These are phyloP conservation scores for Oryza meyeriana DNA, from an alignment of 176 grass and related monocot genomes.

Conservation along the genomic window DNA sequence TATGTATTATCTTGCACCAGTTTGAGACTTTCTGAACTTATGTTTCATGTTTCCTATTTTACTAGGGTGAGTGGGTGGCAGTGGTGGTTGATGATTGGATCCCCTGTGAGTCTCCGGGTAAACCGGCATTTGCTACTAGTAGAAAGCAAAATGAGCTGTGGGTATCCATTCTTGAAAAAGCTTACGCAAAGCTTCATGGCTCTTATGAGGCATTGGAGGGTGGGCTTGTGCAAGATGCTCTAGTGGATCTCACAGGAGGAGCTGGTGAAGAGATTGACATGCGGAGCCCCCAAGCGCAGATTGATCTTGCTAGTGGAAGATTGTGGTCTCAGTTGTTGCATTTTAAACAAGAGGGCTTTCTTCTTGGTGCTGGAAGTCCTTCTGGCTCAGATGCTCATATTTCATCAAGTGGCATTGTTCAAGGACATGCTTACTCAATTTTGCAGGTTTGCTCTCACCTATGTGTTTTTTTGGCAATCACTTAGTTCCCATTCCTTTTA, in stretches of 20 bases:
- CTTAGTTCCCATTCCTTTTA: neutral
- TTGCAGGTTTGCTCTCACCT: conserved; percentile 74
- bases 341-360: conserved; percentile 98
- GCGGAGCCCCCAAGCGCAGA: conserved; percentile 84
- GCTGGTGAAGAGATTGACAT: conserved; percentile 99
- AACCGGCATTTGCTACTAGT: conserved; percentile 95
- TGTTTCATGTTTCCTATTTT: conserved; percentile 14
- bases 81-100: conserved; percentile 99
- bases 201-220: conserved; percentile 98
- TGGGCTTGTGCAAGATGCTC: conserved; percentile 98
- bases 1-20: conserved; percentile 3
- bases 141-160: conserved; percentile 90
- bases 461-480: conserved; percentile 7
- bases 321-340: conserved; percentile 95
- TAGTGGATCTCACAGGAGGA: conserved; percentile 96
- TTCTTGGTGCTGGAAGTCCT: conserved; percentile 98
- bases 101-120: conserved; percentile 87
- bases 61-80: conserved; percentile 97
- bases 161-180: conserved; percentile 97
- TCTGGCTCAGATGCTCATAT: conserved; percentile 93
- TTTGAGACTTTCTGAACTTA: conserved; percentile 1
- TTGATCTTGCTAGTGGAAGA: conserved; percentile 95
- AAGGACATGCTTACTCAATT: conserved; percentile 99
- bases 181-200: conserved; percentile 98
- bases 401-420: conserved; percentile 98